Base-by-base conservation (phyloP, 441 rosid genomes). In the Macaranga tanarius region DNA sequence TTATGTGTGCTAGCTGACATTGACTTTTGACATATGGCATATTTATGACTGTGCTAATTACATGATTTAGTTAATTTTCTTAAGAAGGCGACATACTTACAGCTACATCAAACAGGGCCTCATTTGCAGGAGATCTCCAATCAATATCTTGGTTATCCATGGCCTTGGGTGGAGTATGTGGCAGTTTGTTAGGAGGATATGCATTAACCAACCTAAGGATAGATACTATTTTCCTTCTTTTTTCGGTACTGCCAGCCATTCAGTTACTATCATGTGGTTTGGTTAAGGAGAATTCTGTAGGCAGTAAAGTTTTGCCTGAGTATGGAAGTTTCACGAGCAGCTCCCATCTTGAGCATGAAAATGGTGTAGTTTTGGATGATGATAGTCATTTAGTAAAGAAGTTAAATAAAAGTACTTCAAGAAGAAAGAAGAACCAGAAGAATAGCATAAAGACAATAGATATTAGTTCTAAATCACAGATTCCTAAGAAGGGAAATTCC, bases 41-140 rank as follows among this genome's bases (percentile, higher is more conserved):
- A 12, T 59, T 60, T 31, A 28, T 22, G 48, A 45, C 47, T 45
- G n/a, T 57, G 22, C 44, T 47, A 58, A 58, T 65, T 16, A 57
- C 28, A 50, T 50, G 31, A 45, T 60, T 68, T 72, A 7, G 34
- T 38, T 67, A 6, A 22, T 63, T 40, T 69, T 62, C 44, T 23
- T 9, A 62, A 44, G 70, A 64, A 42, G 65, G 25, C 17, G n/a
- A 19, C 73, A 62, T 55, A 25, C 79, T 78, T 78, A 72, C 31
- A 23, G 15, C 60, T 68, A 28, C 57, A 28, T 78, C 75, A 2
- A 67, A 55, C 90, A 92, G 98, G 88, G 84, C 97, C 42, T 81
- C 88, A 28, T 95, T 88, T 86, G 90, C 99, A 70, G 99, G 97
- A 79, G 99, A 95, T 79, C 93, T 95, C 62, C 98, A 95, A 85